Conservation (phyloP, 1,284 basidiomycete genomes). For the Pseudozyma pruni region DNA sequence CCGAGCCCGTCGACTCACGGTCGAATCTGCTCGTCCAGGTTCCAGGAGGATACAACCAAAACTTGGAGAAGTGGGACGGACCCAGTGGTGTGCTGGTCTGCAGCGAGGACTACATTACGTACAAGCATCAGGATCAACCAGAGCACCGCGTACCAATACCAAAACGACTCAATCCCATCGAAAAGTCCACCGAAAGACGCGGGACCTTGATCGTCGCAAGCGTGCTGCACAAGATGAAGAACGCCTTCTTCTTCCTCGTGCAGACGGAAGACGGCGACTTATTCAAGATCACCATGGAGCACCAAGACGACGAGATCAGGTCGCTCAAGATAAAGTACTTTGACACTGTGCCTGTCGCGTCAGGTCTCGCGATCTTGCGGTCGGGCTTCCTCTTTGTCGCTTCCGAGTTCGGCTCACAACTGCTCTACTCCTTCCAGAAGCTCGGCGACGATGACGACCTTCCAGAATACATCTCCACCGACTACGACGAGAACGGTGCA, state of each 20-base stretch:
- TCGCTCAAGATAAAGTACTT: slow-evolving; percentile 67
- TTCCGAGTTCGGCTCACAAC: slow-evolving; percentile 58
- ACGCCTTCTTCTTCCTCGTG: slow-evolving; percentile 65
- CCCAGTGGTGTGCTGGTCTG: slow-evolving; percentile 67
- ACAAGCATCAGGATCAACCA: slow-evolving; percentile 64
- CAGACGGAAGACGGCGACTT: slow-evolving; percentile 66
- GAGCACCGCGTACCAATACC: slow-evolving; percentile 67
- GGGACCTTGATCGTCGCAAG: slow-evolving; percentile 63
- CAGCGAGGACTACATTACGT: slow-evolving; percentile 66
- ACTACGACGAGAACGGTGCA: slow-evolving; percentile 55
- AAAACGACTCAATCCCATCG: slow-evolving; percentile 56
- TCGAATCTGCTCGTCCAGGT: slow-evolving; percentile 63
- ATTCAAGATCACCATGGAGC: slow-evolving; percentile 67
- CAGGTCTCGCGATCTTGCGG: slow-evolving; percentile 60
- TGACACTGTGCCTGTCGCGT: slow-evolving; percentile 65
- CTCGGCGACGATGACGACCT: slow-evolving; percentile 66
- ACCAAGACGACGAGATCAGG: slow-evolving; percentile 64
- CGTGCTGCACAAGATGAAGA: slow-evolving; percentile 67
- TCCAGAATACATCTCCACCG: slow-evolving; percentile 57
- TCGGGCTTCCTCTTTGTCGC: slow-evolving; percentile 67
- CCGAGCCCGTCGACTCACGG: slow-evolving; percentile 59
- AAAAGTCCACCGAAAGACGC: slow-evolving; percentile 40
- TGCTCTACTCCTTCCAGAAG: slow-evolving; percentile 67
- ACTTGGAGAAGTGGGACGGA: slow-evolving; percentile 64
- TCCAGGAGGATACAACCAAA: slow-evolving; percentile 66